A percentile compares a stretch with the other conserved stretches of the same genome.
Conservation (phyloP, 768 basidiomycete genomes). For the Auricularia cornea region DNA sequence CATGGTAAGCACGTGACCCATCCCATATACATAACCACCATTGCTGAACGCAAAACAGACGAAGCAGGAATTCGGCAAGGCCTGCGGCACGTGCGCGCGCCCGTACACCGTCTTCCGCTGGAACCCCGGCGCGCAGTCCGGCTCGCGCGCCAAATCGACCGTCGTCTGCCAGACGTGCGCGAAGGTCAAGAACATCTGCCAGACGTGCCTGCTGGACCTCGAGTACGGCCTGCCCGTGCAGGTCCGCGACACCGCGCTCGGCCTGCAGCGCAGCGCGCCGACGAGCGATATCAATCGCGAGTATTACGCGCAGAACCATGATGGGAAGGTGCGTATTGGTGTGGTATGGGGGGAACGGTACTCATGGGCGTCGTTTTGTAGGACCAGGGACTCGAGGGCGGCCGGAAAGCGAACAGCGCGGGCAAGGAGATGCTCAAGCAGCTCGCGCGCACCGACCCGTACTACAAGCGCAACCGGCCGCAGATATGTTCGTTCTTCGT, state of each 20-base stretch:
- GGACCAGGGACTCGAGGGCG: constrained; percentile 42
- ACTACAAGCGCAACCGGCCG: constrained; percentile 93
- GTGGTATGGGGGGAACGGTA: background rate
- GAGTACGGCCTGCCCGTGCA: constrained; percentile 96
- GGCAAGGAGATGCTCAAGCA: constrained; percentile 97
- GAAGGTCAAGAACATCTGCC: constrained; percentile 94
- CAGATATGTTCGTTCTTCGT: constrained; percentile 92
- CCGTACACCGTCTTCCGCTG: constrained; percentile 97
- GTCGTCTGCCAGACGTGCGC: constrained; percentile 96
- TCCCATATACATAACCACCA: constrained; percentile 1
- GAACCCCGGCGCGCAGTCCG: constrained; percentile 75
- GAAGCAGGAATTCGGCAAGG: constrained; percentile 92
- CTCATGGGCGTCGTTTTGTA: background rate
- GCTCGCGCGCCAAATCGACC: constrained; percentile 92
- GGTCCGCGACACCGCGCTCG: constrained; percentile 92
- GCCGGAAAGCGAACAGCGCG: constrained; percentile 65
- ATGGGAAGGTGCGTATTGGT: constrained; percentile 52
- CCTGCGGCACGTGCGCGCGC: constrained; percentile 95
- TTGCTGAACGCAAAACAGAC: constrained; percentile 44
- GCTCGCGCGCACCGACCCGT: constrained; percentile 89
- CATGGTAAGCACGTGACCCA: constrained; percentile 50
- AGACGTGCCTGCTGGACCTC: constrained; percentile 93
- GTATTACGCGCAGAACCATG: constrained; percentile 90
- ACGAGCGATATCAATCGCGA: constrained; percentile 96
- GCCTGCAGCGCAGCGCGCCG: constrained; percentile 77